Percentiles rank a stretch among this genome's conserved stretches.
Conservation (phyloP, 805 yeast genomes). For the Lipomyces orientalis region DNA sequence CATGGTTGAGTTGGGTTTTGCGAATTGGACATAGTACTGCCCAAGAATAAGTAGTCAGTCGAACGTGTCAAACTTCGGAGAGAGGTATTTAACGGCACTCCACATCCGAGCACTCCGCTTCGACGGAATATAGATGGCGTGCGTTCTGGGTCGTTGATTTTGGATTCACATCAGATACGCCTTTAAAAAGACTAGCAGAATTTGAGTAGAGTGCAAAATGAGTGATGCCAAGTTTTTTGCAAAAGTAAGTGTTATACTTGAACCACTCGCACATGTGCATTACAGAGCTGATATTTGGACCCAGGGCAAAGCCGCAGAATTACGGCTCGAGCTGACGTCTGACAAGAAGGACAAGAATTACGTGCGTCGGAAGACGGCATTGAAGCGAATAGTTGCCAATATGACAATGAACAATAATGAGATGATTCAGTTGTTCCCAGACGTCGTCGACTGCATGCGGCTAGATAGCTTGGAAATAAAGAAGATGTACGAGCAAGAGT, state of each 20-base stretch:
- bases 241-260: slow-evolving; percentile 35
- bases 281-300: not conserved
- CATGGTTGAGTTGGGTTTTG: not conserved
- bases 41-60: not conserved
- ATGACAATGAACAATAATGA: slow-evolving; percentile 83
- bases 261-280: not conserved
- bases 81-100: not conserved
- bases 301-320: slow-evolving; percentile 48
- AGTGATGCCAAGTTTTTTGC: slow-evolving; percentile 44
- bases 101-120: not conserved
- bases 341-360: slow-evolving; percentile 47
- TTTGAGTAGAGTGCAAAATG: slow-evolving; percentile 23
- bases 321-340: slow-evolving; percentile 35
- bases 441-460: slow-evolving; percentile 57
- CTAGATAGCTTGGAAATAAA: slow-evolving; percentile 69
- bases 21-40: not conserved
- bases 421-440: slow-evolving; percentile 68
- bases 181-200: not conserved
- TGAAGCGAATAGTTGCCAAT: slow-evolving; percentile 81
- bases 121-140: not conserved
- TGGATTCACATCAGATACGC: not conserved
- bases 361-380: slow-evolving; percentile 51
- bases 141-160: not conserved
- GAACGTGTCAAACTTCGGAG: not conserved
- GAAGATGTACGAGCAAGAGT: slow-evolving; percentile 50